Base-by-base conservation (phyloP, 148 eudicot genomes). In the Camellia sinensis region DNA sequence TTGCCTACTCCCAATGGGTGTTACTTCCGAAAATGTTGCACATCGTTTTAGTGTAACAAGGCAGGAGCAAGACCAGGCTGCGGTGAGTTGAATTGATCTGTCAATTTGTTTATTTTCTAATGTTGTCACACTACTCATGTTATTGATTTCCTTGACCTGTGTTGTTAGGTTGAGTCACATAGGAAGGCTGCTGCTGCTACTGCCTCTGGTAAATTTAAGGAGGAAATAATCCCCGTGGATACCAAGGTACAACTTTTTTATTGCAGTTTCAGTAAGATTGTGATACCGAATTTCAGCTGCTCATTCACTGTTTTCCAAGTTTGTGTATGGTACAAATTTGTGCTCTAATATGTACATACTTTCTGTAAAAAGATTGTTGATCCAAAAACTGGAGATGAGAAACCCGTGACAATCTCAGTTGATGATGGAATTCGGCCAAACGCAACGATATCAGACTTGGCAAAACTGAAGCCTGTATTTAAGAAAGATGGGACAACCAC, bases 1-100 rank as follows among this genome's bases (percentile, higher is more conserved):
- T 89, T 97, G 98, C 84, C 94, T 97, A 86, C 95, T 97, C 74
- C 99, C 98, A 46, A 97, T 94, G 98, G 99, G 99, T 54, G 67
- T 97, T 19, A 96, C 98, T 64, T 97, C 99, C 40, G 99, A 97
- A 89, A 97, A 97, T 84, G 99, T 97, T 81, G 97, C 99, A 8
- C 86, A 86, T 9, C 95, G 93, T 60, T 97, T 94, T 87, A 90
- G 93, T 18, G 93, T 97, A 63, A 87, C 97, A 48, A 91, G 99
- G 80, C 83, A 86, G 86, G 98, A 97, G 88, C 99, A 97, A 77
- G 99, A 97, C 82, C 97, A 94, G 80, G 95, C 98, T 87, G 99
- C 99, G 21, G 99, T 97, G 80, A 85, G 97, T 91, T 81, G 21
- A 79, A 61, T 59, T 52, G 77, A 64, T 66, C 48, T 65, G 4